Percentiles rank a stretch among this genome's conserved stretches.
Conservation (phyloP, 2,329 filamentous ascomycete genomes). For the Neofusicoccum laricinum region DNA sequence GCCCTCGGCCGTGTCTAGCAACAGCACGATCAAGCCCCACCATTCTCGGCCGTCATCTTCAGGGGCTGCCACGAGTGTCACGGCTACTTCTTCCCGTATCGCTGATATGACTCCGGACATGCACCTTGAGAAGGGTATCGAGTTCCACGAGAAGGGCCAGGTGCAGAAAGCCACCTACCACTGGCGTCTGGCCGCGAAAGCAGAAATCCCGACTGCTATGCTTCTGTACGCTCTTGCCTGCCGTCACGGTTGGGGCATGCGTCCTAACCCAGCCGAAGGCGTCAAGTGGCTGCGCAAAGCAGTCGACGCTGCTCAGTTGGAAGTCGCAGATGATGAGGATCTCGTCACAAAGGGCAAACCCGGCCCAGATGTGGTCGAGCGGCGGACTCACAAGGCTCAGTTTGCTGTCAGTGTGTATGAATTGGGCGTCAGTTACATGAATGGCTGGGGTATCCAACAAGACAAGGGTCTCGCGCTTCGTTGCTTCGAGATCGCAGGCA, state of each 20-base stretch:
- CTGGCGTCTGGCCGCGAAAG: conserved; percentile 80
- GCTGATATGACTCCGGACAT: conserved; percentile 79
- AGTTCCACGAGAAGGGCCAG: conserved; percentile 81
- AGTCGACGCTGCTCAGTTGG: conserved; percentile 76
- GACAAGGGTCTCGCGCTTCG: conserved; percentile 83
- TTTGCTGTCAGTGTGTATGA: conserved; percentile 96
- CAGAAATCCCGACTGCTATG: conserved; percentile 90
- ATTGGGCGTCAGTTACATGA: conserved; percentile 93
- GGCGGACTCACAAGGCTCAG: conserved; percentile 83
- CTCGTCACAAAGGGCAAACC: conserved; percentile 58
- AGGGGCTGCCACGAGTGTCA: conserved; percentile 7
- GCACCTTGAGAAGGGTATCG: conserved; percentile 85
- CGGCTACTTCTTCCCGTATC: conserved; percentile 32
- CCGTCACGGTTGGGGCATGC: conserved; percentile 96
- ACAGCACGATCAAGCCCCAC: conserved; percentile 41
- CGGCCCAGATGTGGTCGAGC: conserved; percentile 61
- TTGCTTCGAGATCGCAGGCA: conserved; percentile 94
- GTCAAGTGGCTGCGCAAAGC: conserved; percentile 91
- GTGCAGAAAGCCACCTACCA: conserved; percentile 96
- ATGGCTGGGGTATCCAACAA: conserved; percentile 95
- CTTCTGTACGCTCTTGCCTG: conserved; percentile 92
- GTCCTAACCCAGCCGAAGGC: conserved; percentile 83
- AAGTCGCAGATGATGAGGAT: conserved; percentile 79
- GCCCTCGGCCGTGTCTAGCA: conserved; percentile 40
- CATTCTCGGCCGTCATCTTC: conserved; percentile 7